Evolutionary conservation across 2,329 filamentous ascomycete genomes (phyloP).

Genomic region (Colletotrichum sp.): DNA sequence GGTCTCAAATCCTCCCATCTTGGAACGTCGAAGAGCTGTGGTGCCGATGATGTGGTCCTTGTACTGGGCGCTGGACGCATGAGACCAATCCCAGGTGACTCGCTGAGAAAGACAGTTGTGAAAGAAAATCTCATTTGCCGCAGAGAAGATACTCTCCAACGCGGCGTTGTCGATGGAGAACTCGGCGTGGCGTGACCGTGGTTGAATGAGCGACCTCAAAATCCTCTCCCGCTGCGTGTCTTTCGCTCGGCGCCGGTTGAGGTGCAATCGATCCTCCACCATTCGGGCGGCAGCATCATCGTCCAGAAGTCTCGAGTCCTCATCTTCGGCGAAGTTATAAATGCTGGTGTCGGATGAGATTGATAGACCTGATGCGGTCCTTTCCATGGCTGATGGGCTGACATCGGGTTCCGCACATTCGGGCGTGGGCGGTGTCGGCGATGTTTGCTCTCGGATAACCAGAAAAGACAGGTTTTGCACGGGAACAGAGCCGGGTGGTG

Average conservation of each 20-base stretch:
- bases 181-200: slow-evolving; percentile 47
- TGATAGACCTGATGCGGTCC: slow-evolving; percentile 53
- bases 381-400: slow-evolving; percentile 42
- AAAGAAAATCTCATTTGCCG: slow-evolving; percentile 69
- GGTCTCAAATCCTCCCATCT: slow-evolving; percentile 62
- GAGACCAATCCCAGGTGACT: slow-evolving; percentile 68
- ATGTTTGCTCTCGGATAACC: slow-evolving; percentile 40
- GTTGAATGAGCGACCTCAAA: slow-evolving; percentile 61
- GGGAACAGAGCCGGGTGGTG: slow-evolving; percentile 29
- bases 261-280: slow-evolving; percentile 53
- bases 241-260: slow-evolving; percentile 46
- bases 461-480: slow-evolving; percentile 39
- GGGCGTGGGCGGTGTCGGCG: slow-evolving; percentile 27
- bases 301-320: slow-evolving; percentile 41
- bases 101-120: slow-evolving; percentile 58
- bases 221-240: slow-evolving; percentile 62
- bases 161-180: slow-evolving; percentile 63
- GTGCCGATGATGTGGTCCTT: slow-evolving; percentile 64
- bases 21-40: slow-evolving; percentile 59
- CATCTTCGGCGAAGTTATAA: slow-evolving; percentile 26
- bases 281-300: slow-evolving; percentile 53
- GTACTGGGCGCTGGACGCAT: slow-evolving; percentile 53
- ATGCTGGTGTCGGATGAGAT: slow-evolving; percentile 46
- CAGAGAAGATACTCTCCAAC: slow-evolving; percentile 62
- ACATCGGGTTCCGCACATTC: slow-evolving; percentile 14